Evolutionary conservation across 2,329 filamentous ascomycete species (phyloP).

Genomic region (Shiraia sp.): DNA sequence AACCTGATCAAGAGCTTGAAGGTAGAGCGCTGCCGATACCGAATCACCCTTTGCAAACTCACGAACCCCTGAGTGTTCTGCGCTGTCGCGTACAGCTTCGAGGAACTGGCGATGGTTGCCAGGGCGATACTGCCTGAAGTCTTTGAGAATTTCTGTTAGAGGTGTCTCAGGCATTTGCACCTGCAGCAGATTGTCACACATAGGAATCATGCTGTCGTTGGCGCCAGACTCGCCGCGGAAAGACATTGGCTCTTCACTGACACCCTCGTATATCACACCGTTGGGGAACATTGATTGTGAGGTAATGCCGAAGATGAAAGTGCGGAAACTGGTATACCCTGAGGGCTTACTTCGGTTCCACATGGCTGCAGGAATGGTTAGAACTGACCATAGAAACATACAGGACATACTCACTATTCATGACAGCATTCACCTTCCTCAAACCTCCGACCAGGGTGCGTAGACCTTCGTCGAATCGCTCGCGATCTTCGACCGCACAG

Average conservation of each 20-base stretch:
- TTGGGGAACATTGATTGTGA: conserved; percentile 92
- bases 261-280: conserved; percentile 86
- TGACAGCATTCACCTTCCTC: conserved; percentile 73
- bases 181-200: conserved; percentile 85
- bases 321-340: conserved; percentile 87
- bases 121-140: conserved; percentile 88
- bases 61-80: conserved; percentile 59
- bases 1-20: conserved; percentile 68
- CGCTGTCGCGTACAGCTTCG: conserved; percentile 64
- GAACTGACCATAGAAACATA: neutral
- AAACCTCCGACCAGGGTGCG: conserved; percentile 62
- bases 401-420: conserved; percentile 65
- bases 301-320: conserved; percentile 96
- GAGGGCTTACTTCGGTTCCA: conserved; percentile 84
- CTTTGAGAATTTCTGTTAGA: conserved; percentile 81
- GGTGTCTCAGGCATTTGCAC: conserved; percentile 88
- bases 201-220: conserved; percentile 91
- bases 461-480: conserved; percentile 61
- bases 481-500: conserved; percentile 50
- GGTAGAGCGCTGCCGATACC: conserved; percentile 52
- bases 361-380: conserved; percentile 62
- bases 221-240: conserved; percentile 94
- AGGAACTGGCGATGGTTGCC: conserved; percentile 88
- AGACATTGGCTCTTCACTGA: conserved; percentile 72
- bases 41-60: conserved; percentile 68